Evolutionary conservation across 129 eudicot species (phyloP).

Genomic region (Glebionis coronaria): DNA sequence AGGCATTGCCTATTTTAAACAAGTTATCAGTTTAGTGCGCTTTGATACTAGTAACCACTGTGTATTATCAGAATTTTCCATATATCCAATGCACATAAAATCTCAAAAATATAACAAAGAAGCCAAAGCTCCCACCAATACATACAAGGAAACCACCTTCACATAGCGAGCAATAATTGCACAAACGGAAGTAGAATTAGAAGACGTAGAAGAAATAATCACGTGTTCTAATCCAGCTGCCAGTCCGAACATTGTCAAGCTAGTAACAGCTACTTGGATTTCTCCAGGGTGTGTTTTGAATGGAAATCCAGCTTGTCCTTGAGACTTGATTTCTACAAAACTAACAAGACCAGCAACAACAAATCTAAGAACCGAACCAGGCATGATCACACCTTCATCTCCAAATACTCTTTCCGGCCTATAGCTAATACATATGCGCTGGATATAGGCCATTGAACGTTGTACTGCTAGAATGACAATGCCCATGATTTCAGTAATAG

Average conservation of each 20-base stretch:
- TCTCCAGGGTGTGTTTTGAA: slow-evolving; percentile 9
- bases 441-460: no score
- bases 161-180: background rate
- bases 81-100: no score
- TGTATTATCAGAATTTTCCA: no score
- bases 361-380: background rate
- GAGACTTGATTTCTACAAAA: background rate
- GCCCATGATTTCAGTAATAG: no score
- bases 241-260: slow-evolving; percentile 5
- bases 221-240: background rate
- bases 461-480: no score
- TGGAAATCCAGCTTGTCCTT: slow-evolving; percentile 1
- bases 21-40: no score
- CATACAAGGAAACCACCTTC: background rate
- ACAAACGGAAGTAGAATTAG: background rate
- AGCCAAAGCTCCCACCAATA: background rate
- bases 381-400: background rate
- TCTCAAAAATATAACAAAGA: background rate
- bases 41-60: no score
- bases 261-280: background rate
- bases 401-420: background rate
- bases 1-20: no score
- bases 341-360: background rate
- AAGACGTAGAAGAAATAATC: background rate
- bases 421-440: background rate